phyloP scores from a whole-genome alignment of 129 eudicot species.

The Glebionis coronaria region DNA sequence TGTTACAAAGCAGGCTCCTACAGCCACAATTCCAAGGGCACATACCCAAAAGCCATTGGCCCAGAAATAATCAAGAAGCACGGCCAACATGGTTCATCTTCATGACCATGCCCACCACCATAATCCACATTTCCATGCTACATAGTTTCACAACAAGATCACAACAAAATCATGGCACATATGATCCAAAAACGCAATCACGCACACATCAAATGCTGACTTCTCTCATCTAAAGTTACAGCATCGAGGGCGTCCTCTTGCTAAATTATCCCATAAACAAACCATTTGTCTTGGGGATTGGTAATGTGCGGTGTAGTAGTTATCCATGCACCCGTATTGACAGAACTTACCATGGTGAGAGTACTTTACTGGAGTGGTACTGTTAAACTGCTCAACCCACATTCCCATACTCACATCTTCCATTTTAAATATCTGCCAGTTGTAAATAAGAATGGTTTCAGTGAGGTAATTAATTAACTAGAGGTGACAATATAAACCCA shows the following conservation, averaged over 20 bases:
- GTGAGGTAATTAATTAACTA: background rate
- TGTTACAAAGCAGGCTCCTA: constrained; percentile 17
- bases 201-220: background rate
- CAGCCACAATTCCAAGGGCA: constrained; percentile 19
- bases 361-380: constrained; percentile 60
- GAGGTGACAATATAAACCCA: background rate
- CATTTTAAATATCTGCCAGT: constrained; percentile 83
- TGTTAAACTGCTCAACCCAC: constrained; percentile 98
- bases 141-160: constrained; percentile 18
- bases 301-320: constrained; percentile 88
- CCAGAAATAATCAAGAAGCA: constrained; percentile 24
- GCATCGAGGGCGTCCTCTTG: constrained; percentile 74
- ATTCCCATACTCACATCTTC: constrained; percentile 99
- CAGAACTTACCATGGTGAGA: constrained; percentile 82
- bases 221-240: constrained; percentile 54
- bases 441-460: background rate
- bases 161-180: constrained; percentile 23
- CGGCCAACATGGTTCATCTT: constrained; percentile 27
- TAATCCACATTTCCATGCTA: constrained; percentile 13
- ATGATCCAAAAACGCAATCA: constrained; percentile 6
- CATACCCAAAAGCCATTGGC: constrained; percentile 17
- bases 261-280: constrained; percentile 85
- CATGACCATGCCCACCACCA: constrained; percentile 33
- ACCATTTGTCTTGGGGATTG: constrained; percentile 96
- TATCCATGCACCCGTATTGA: constrained; percentile 85